Percentiles rank a stretch among this genome's conserved stretches.
Conservation (phyloP, 495 filamentous ascomycete genomes). For the Penicillium nucicola region DNA sequence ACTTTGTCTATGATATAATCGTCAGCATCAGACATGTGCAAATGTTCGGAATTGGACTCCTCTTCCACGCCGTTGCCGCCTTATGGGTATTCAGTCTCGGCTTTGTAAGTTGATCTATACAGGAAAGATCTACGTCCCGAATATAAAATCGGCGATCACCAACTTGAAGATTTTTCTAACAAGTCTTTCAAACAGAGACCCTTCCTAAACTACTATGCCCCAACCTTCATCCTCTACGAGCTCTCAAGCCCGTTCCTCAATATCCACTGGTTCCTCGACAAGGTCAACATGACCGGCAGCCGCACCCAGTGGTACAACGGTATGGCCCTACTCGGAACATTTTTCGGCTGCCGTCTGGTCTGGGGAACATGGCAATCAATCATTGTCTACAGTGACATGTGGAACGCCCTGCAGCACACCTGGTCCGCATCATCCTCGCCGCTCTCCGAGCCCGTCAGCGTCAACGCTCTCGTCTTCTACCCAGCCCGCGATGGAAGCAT, state of each 20-base stretch:
- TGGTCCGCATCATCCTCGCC: conserved; percentile 28
- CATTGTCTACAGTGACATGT: conserved; percentile 79
- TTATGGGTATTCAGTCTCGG: conserved; percentile 84
- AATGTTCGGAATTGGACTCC: conserved; percentile 83
- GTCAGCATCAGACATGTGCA: conserved; percentile 67
- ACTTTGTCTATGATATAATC: conserved; percentile 90
- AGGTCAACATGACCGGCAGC: conserved; percentile 89
- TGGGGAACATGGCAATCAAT: conserved; percentile 86
- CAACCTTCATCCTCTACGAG: conserved; percentile 95
- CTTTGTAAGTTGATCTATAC: conserved; percentile 65
- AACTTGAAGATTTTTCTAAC: not conserved
- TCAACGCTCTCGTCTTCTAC: conserved; percentile 38
- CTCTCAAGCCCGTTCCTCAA: conserved; percentile 92
- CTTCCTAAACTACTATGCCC: conserved; percentile 89
- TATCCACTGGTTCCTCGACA: conserved; percentile 99
- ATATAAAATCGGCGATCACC: not conserved
- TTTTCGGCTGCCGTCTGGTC: conserved; percentile 85
- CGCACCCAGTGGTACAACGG: conserved; percentile 82
- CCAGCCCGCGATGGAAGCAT: conserved; percentile 24
- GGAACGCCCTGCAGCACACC: conserved; percentile 54
- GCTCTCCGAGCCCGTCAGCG: conserved; percentile 24
- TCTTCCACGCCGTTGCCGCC: conserved; percentile 85
- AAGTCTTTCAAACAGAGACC: conserved; percentile 58
- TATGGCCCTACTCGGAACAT: conserved; percentile 58
- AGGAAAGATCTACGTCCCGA: not conserved